These are phyloP conservation scores for Spatholobus suberectus DNA, from an alignment of 306 rosid species.

Conservation along the genomic window DNA sequence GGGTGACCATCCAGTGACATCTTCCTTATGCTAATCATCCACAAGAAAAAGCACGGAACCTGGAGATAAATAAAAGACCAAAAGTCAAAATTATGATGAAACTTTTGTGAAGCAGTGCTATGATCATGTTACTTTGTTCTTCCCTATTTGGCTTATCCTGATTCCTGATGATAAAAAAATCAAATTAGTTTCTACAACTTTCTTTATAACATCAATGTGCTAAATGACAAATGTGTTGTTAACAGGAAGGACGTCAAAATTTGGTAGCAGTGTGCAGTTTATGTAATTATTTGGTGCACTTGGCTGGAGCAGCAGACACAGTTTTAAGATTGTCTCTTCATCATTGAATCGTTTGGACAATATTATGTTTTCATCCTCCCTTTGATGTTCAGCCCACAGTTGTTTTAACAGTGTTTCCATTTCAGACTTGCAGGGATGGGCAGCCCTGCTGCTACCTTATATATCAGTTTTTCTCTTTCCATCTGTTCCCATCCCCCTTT, in stretches of 20 bases:
- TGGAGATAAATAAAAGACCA: slow-evolving; percentile 50
- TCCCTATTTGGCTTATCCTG: slow-evolving; percentile 22
- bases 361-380: background rate
- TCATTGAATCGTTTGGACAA: background rate
- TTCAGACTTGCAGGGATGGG: slow-evolving; percentile 22
- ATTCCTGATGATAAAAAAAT: slow-evolving; percentile 26
- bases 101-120: background rate
- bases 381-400: background rate
- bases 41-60: slow-evolving; percentile 88
- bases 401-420: background rate
- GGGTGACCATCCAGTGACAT: slow-evolving; percentile 87
- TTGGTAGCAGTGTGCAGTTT: slow-evolving; percentile 11
- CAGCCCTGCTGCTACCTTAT: slow-evolving; percentile 17
- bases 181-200: slow-evolving; percentile 1
- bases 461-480: background rate
- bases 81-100: slow-evolving; percentile 32
- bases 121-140: slow-evolving; percentile 9
- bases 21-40: slow-evolving; percentile 82
- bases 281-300: slow-evolving; percentile 26
- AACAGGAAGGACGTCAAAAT: slow-evolving; percentile 6
- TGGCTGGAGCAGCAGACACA: slow-evolving; percentile 3
- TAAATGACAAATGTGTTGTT: background rate
- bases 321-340: slow-evolving; percentile 22
- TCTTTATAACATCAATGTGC: background rate
- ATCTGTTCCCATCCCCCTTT: slow-evolving; percentile 14